These are phyloP conservation scores for Iberis amara DNA, from an alignment of 441 rosid species.

Conservation along the genomic window DNA sequence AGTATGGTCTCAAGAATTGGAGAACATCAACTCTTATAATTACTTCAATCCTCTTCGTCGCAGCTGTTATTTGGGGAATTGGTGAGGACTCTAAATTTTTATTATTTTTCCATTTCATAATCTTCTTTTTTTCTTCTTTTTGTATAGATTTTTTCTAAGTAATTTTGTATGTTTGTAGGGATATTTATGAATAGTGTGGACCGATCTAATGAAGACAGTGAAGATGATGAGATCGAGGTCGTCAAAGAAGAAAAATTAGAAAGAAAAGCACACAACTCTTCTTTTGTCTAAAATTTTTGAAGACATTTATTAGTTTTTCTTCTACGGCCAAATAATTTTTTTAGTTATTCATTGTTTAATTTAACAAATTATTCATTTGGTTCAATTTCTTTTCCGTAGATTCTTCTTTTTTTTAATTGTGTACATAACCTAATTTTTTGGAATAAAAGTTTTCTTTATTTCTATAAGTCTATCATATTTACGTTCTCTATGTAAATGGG, in stretches of 20 bases:
- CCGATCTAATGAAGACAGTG: conserved; percentile 40
- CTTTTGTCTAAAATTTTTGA: conserved; percentile 14
- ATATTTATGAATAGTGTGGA: conserved; percentile 53
- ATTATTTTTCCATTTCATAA: not conserved
- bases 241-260: conserved; percentile 15
- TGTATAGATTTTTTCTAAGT: not conserved
- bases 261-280: conserved; percentile 21
- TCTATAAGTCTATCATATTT: no score
- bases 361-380: conserved; percentile 26
- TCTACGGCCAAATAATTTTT: conserved; percentile 10
- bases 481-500: not conserved
- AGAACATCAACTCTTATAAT: conserved; percentile 55
- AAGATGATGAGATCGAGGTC: conserved; percentile 23
- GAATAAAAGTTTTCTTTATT: conserved; percentile 10
- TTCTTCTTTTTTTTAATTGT: conserved; percentile 14
- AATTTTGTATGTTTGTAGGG: conserved; percentile 41
- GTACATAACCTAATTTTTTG: conserved; percentile 23
- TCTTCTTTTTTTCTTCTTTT: not conserved
- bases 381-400: conserved; percentile 10
- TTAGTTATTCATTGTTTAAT: conserved; percentile 7
- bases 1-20: conserved; percentile 63
- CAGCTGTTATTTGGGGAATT: conserved; percentile 54
- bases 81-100: conserved; percentile 31
- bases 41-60: conserved; percentile 54
- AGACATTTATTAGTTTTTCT: no score